phyloP scores from a whole-genome alignment of 345 rosid genomes.

The Kernera saxatilis region DNA sequence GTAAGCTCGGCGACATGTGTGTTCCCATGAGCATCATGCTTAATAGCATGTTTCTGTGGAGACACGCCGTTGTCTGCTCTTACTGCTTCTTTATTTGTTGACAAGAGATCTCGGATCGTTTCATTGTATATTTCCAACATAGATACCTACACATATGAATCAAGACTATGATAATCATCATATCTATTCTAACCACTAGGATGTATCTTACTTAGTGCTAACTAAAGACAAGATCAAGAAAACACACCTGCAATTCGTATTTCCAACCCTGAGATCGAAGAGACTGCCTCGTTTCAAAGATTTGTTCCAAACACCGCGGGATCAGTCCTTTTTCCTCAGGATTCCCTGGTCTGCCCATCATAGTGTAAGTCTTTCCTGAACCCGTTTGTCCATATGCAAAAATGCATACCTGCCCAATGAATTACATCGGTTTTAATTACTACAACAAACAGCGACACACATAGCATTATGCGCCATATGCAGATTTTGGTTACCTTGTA shows the following conservation, averaged over 20 bases:
- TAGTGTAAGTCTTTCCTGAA: slow-evolving; percentile 91
- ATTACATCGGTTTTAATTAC: neutral
- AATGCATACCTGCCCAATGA: slow-evolving; percentile 68
- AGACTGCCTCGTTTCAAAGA: slow-evolving; percentile 82
- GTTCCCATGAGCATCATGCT: slow-evolving; percentile 80
- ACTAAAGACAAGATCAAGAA: slow-evolving; percentile 8
- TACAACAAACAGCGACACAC: neutral
- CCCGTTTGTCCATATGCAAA: slow-evolving; percentile 99
- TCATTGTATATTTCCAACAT: slow-evolving; percentile 98
- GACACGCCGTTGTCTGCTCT: slow-evolving; percentile 48
- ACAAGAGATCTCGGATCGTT: slow-evolving; percentile 77
- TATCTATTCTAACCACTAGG: neutral
- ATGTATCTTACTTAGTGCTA: neutral
- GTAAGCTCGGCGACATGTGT: slow-evolving; percentile 75
- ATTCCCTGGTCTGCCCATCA: slow-evolving; percentile 93
- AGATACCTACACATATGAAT: slow-evolving; percentile 56
- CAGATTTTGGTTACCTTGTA: slow-evolving; percentile 59
- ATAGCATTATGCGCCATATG: neutral
- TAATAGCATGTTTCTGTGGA: slow-evolving; percentile 59
- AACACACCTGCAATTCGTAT: slow-evolving; percentile 81
- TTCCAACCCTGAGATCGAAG: slow-evolving; percentile 92
- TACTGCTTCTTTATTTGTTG: slow-evolving; percentile 51
- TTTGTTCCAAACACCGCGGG: slow-evolving; percentile 87
- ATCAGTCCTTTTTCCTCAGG: slow-evolving; percentile 72
- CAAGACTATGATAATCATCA: neutral